Base-by-base conservation (phyloP, 371 early-diverging fungal genomes). In the Lichtheimia ornata region DNA sequence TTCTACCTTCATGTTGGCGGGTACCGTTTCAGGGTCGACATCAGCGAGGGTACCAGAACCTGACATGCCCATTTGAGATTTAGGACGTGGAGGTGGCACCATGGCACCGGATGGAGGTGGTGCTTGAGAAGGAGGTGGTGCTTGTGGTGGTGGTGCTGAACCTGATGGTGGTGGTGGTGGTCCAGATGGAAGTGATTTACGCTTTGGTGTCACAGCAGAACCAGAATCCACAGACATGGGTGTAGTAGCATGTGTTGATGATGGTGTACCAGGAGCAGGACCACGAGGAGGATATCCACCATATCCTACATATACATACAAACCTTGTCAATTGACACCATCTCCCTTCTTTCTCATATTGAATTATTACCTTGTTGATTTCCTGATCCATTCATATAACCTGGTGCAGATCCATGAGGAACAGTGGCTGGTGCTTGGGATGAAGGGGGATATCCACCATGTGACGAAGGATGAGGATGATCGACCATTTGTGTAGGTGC, bases 1-100 rank as follows among this genome's bases (percentile, higher is more conserved):
- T 76, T 95, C 96, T n/a, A 86, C 87, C 72, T 92, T 94, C 80
- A 90, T 74, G 56, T 84, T 87, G 5, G 89, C 70, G 14, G 94
- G 94, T 18, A 93, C 89, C 28, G 72, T 85, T 40, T 94, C 93
- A 2, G 90, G 90, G 65, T 94, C 94, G 54, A 95, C 82, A 65
- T 95, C 94, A 64, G 89, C 88, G 53, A 91, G 72, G 22, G 84
- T 82, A 25, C 82, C 82, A 41, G 74, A 65, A 20, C 50, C 62
- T 13, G 58, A 50, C 13, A 61, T 52, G 28, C 58, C 65, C 18
- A 62, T 55, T 56, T 53, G 59, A 15, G 56, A n/a, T 45, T 53
- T 53, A 17, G 65, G 41, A 50, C 66, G 56, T n/a, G 42, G 30
- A 44, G 53, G 22, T 58, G 64, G 49, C 42, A 63, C 49, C 54